Percentiles rank a stretch among this genome's conserved stretches.
phyloP scores from a whole-genome alignment of 331 rosid genomes.

The Cydonia oblonga region DNA sequence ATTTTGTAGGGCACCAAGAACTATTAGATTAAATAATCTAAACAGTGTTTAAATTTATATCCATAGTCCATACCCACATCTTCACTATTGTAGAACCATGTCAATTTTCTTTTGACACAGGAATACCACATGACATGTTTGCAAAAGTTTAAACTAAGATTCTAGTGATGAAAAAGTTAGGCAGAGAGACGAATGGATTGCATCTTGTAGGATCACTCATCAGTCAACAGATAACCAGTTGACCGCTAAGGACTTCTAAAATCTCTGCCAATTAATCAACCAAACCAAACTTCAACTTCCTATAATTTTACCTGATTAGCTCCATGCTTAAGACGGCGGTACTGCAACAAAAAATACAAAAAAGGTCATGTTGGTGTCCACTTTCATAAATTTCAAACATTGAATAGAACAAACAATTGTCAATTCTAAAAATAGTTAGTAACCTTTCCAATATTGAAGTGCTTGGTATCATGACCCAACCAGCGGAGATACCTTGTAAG shows the following conservation, averaged over 20 bases:
- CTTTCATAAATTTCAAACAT: neutral
- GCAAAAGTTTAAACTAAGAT: neutral
- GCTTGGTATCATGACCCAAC: conserved; percentile 98
- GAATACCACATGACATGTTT: neutral
- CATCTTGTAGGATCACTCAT: neutral
- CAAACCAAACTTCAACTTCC: neutral
- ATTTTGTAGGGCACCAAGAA: neutral
- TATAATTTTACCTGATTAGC: conserved; percentile 55
- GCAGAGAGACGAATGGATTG: neutral
- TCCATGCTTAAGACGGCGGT: conserved; percentile 97
- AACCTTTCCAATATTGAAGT: conserved; percentile 98
- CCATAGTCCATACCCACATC: neutral
- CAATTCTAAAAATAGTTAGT: conserved; percentile 25
- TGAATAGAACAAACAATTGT: conserved; percentile 12
- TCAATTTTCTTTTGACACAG: neutral
- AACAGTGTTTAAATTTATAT: neutral
- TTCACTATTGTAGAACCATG: neutral
- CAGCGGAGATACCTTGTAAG: conserved; percentile 98
- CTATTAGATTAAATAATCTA: neutral
- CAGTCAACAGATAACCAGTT: neutral
- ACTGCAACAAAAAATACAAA: conserved; percentile 42
- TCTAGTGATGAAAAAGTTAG: neutral
- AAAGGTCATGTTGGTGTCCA: conserved; percentile 10
- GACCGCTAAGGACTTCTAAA: neutral
- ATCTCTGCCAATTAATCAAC: neutral